These are phyloP conservation scores for Lactarius hengduanensis DNA, from an alignment of 768 basidiomycete species.

Conservation along the genomic window DNA sequence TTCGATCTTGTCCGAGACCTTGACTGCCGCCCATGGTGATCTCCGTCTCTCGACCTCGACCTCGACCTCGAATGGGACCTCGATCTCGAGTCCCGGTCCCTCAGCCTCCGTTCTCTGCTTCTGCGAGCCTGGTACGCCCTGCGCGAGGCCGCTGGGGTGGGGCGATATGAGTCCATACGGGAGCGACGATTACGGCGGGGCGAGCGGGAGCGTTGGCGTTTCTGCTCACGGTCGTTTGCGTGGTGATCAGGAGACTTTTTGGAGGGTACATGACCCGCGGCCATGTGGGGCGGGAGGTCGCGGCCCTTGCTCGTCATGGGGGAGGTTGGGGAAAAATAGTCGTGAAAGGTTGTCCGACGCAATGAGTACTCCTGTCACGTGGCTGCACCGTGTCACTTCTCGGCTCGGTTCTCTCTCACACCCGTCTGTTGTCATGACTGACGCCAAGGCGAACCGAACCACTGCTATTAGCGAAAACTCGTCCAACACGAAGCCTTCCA, in stretches of 20 bases:
- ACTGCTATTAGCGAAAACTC: not conserved
- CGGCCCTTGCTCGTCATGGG: constrained; percentile 24
- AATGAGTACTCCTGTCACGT: constrained; percentile 14
- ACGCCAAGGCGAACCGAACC: no score
- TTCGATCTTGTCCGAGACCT: constrained; percentile 26
- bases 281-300: constrained; percentile 21
- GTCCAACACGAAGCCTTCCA: not conserved
- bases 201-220: constrained; percentile 20
- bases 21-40: constrained; percentile 28
- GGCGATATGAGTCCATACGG: constrained; percentile 27
- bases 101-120: constrained; percentile 21
- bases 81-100: constrained; percentile 21
- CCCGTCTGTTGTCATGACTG: no score
- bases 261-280: constrained; percentile 7
- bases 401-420: not conserved
- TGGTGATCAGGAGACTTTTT: constrained; percentile 19
- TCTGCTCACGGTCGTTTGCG: constrained; percentile 16
- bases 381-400: not conserved
- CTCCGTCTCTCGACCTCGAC: constrained; percentile 39
- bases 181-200: constrained; percentile 25
- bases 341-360: not conserved
- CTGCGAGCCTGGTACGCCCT: constrained; percentile 24
- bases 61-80: constrained; percentile 25
- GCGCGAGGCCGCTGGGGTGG: constrained; percentile 20
- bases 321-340: constrained; percentile 1